Evolutionary conservation across 495 filamentous ascomycete species (phyloP), one percentile per base, ranked within the genome.

Genomic region (Bacidia gigantensis): DNA sequence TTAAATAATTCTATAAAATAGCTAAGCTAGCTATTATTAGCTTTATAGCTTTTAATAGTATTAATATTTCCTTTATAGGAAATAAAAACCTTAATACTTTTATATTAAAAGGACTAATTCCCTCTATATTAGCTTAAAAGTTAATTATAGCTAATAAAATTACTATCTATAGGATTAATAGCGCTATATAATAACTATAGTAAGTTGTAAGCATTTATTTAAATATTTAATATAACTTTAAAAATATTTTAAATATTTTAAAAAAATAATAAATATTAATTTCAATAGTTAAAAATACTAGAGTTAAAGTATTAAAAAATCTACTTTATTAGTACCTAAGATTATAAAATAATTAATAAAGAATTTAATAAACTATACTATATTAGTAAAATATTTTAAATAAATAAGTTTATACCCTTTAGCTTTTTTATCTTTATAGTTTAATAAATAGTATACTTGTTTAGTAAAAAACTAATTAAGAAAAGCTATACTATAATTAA

Each of bases 301-400:
- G n/a, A 39, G 32, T 39, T n/a, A 39, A 39, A 39, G n/a, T 39
- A 39, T 39, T 10, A 10, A 39, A n/a, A 39, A 39, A 39, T 39
- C n/a, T 39, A 39, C 32, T 39, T 39, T 39, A 10, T 39, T 10
- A 39, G 32, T n/a, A 10, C 32, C 10, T n/a, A 39, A 39, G n/a
- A 39, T 39, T 10, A 39, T 10, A 39, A 39, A 39, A 39, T 39
- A 10, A 39, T 39, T 39, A 39, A 39, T 39, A 39, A 39, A 39
- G n/a, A 39, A n/a, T 39, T 39, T 39, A 39, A 39, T 39, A 39
- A 39, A 39, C n/a, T 39, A 39, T 39, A 39, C n/a, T 39, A 39
- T 10, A 39, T n/a, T 39, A 39, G 32, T 39, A 39, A 39, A 39
- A 39, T 39, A 39, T n/a, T 39, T 3, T 54, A 42, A 49, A 48